Base-by-base conservation (phyloP, 495 filamentous ascomycete species). In the Margaritispora aquatica region DNA sequence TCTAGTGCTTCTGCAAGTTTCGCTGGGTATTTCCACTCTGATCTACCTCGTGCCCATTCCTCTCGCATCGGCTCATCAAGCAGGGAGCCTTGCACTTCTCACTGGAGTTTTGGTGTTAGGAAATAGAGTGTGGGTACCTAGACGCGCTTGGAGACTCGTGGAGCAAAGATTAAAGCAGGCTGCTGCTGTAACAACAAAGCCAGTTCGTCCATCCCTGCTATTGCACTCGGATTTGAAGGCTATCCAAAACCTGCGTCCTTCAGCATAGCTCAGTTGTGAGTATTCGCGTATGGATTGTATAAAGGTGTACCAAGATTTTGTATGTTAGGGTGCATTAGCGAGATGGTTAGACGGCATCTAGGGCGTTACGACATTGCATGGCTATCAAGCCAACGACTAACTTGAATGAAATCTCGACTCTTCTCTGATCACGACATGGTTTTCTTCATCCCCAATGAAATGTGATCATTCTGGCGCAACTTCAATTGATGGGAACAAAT, bases 11-110 rank as follows among this genome's bases (percentile, higher is more conserved):
- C 60, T 93, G 65, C 94, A 98, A 75, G 90, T 90, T 17, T 73
- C 81, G 1, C 82, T 98, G 0, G 94, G 94, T 3, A 94, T 98
- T 65, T 83, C 79, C 58, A 98, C 94, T 5, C 77, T 98, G 54
- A 82, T 96, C 57, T 96, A 97, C 74, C 84, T 97, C 51, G 91
- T 97, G 10, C 94, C 94, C 4, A 87, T 85, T 15, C 87, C 88
- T 29, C 73, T 98, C 20, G 94, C 94, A 9, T 91, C 94, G 9
- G 84, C 89, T 41, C 94, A 98, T 70, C 94, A 98, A 75, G 95
- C 95, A 1, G 94, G 95, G 13, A 87, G 84, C 52, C 73, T 98
- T 60, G 90, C 90, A 29, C 73, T 98, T 26, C 73, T 98, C 55
- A 94, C 90, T 0, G 90, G 90, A 46, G 84, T 84, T 0, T 70